Base-by-base conservation (phyloP, 2,329 filamentous ascomycete species). In the Hymenoscyphus occultus region DNA sequence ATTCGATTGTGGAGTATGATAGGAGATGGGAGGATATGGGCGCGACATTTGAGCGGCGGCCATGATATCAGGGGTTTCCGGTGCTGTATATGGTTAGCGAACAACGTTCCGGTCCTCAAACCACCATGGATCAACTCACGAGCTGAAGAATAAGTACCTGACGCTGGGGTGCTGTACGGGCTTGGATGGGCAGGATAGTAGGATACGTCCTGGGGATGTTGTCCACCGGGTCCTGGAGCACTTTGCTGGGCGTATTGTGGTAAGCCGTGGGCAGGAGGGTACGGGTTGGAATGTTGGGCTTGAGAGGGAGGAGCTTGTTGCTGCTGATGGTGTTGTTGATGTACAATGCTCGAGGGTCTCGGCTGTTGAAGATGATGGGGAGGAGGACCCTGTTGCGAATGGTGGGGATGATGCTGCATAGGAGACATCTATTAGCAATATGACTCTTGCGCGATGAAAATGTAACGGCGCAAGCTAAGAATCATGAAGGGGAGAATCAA, bases 1-100 rank as follows among this genome's bases (percentile, higher is more conserved):
- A 78, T 94, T 96, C 64, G 93, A 96, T 80, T 97, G 93, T 63
- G 93, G 93, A 19, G 93, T 96, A 78, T 97, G 92, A 77, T 97
- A 97, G 39, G 83, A 84, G 76, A 97, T 96, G 67, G 92, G 92
- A 72, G 93, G 93, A 77, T 96, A 97, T 58, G 82, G 77, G 72
- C 86, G 83, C 78, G 92, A 90, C 91, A 87, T 84, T 75, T 82
- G 80, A 68, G 80, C 80, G 73, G 85, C 83, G 79, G 88, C 89
- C 84, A 86, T 89, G 82, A 88, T 88, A 70, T 87, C 85, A 79
- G 82, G 82, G 67, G 82, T 85, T 75, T 86, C 85, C 86, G 69
- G 65, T 56, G 69, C 69, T 72, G 62, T 56, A n/a, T 65, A 56
- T 16, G 64, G 68, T 74, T 60, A 72, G 67, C 57, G 19, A 35